phyloP scores from a whole-genome alignment of 306 rosid genomes.

The Glycine latifolia region DNA sequence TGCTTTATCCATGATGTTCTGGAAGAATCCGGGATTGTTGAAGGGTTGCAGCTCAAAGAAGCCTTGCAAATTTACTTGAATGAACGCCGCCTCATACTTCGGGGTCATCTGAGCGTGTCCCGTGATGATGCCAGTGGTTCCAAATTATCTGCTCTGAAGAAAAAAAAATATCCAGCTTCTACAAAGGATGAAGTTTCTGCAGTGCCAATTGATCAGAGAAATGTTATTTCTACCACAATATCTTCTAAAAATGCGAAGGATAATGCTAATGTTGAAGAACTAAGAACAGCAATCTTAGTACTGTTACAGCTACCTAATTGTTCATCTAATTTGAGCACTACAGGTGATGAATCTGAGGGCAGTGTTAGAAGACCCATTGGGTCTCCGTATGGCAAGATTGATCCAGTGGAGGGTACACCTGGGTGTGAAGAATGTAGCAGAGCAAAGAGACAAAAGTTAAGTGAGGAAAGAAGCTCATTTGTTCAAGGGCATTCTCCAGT shows the following conservation, averaged over 20 bases:
- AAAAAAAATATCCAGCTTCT: slow-evolving; percentile 47
- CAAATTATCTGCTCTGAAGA: slow-evolving; percentile 54
- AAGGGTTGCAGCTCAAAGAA: slow-evolving; percentile 67
- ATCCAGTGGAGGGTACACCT: slow-evolving; percentile 75
- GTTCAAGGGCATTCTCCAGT: slow-evolving; percentile 63
- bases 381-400: slow-evolving; percentile 61
- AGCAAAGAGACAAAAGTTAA: slow-evolving; percentile 80
- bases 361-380: slow-evolving; percentile 61
- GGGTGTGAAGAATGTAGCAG: slow-evolving; percentile 96
- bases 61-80: slow-evolving; percentile 70
- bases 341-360: slow-evolving; percentile 71
- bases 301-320: slow-evolving; percentile 72
- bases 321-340: slow-evolving; percentile 49
- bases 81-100: slow-evolving; percentile 83
- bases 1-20: slow-evolving; percentile 63
- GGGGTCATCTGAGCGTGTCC: slow-evolving; percentile 54
- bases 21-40: slow-evolving; percentile 72
- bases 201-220: slow-evolving; percentile 52
- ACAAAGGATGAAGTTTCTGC: slow-evolving; percentile 66
- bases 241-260: slow-evolving; percentile 59
- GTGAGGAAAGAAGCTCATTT: slow-evolving; percentile 72
- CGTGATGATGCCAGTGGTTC: slow-evolving; percentile 47
- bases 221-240: slow-evolving; percentile 43
- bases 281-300: slow-evolving; percentile 72
- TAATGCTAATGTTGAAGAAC: slow-evolving; percentile 68